Evolutionary conservation across 1,284 basidiomycete genomes (phyloP), one percentile per base, ranked within the genome.

Genomic region (Ustilago loliicola): DNA sequence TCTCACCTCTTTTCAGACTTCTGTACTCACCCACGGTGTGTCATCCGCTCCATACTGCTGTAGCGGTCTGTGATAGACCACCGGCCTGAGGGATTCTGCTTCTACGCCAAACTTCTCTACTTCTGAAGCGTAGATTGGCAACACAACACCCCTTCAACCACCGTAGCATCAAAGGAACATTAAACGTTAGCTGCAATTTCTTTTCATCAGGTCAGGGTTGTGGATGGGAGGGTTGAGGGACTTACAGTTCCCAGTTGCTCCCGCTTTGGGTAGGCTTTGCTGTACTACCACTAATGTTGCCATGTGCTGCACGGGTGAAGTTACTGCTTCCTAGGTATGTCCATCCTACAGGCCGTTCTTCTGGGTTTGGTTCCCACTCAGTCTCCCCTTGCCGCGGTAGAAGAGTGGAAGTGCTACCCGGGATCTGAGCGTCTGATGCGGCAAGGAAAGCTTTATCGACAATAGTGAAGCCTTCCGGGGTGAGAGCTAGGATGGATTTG

Each of bases 301-400:
- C 85, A 72, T 85, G 85, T 1, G 85, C 85, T 2, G 83, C 82
- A 23, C 75, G 78, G 7, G 84, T 85, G 34, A 86, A 85, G 70
- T 86, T 86, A 29, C 77, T 63, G 56, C 75, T 79, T 23, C 84
- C 84, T 17, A 83, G 29, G 65, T 85, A 85, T 3, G 77, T 75
- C 80, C 80, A 86, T 1, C 85, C 84, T 9, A 80, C 57, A 2
- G 74, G 66, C 21, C 23, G 25, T 36, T 73, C 67, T 6, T 23
- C 53, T 2, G 21, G 21, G 3, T 27, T 32, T 8, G 62, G 58
- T 15, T 47, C 5, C 66, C 66, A 74, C 2, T 17, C 30, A 3
- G 9, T 27, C 2, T 29, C 32, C 3, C 4, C 47, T 48, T 3
- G 51, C 21, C 32, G 23, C 1, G 58, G n/a, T 10, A n/a, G 25